Evolutionary conservation across 345 rosid genomes (phyloP).

Genomic region (Populus simonii): DNA sequence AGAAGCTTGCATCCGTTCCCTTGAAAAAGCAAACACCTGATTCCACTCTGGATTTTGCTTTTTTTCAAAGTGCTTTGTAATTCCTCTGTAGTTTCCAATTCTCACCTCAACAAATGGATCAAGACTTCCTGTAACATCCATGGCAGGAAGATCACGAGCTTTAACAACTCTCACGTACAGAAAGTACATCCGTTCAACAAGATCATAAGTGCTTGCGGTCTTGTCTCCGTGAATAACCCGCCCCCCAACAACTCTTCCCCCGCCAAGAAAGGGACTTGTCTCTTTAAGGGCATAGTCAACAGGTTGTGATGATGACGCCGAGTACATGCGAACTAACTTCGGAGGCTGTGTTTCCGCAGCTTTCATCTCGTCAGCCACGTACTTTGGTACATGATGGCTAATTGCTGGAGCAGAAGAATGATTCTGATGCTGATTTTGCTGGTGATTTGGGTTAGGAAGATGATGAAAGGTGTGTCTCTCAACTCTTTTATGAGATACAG

Average conservation of each 20-base stretch:
- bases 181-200: constrained; percentile 34
- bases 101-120: constrained; percentile 35
- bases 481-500: constrained; percentile 22
- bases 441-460: constrained; percentile 66
- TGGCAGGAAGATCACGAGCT: constrained; percentile 38
- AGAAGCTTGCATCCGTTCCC: constrained; percentile 36
- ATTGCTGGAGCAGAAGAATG: constrained; percentile 41
- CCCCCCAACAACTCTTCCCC: constrained; percentile 46
- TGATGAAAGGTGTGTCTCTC: constrained; percentile 71
- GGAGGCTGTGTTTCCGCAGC: constrained; percentile 56
- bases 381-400: constrained; percentile 59
- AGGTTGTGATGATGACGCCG: constrained; percentile 56
- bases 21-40: constrained; percentile 38
- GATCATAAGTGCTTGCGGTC: constrained; percentile 38
- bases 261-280: constrained; percentile 40
- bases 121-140: constrained; percentile 33
- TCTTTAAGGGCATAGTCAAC: constrained; percentile 34
- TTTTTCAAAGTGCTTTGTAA: constrained; percentile 31
- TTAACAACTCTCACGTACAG: constrained; percentile 32
- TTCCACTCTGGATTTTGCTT: constrained; percentile 35
- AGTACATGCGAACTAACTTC: constrained; percentile 65
- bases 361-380: constrained; percentile 65
- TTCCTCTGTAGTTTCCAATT: constrained; percentile 35
- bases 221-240: constrained; percentile 62
- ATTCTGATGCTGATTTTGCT: constrained; percentile 40